Evolutionary conservation across 2,329 filamentous ascomycete genomes (phyloP).

Genomic region (Emmonsiellopsis sp.): DNA sequence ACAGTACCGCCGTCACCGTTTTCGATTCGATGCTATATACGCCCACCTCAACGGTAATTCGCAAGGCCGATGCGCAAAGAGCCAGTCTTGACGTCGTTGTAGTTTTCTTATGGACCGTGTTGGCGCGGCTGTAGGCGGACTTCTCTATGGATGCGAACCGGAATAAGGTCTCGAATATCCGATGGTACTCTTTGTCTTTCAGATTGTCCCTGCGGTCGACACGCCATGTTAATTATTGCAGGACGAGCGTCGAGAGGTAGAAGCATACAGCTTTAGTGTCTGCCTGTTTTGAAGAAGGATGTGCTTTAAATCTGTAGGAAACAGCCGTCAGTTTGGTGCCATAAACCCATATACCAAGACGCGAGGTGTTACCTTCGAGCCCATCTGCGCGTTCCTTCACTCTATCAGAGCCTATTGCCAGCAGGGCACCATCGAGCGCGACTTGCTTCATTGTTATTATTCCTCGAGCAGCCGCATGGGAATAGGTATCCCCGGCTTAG

Average conservation of each 20-base stretch:
- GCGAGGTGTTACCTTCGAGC: constrained; percentile 33
- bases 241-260: not conserved
- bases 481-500: not conserved
- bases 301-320: constrained; percentile 41
- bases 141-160: constrained; percentile 63
- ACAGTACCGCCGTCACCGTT: constrained; percentile 67
- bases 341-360: not conserved
- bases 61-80: constrained; percentile 61
- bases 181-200: constrained; percentile 69
- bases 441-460: constrained; percentile 32
- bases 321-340: constrained; percentile 10
- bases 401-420: constrained; percentile 34
- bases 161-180: constrained; percentile 74
- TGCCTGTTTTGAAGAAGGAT: constrained; percentile 47
- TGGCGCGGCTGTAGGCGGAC: constrained; percentile 49
- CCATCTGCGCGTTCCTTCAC: constrained; percentile 42
- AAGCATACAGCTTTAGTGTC: constrained; percentile 27
- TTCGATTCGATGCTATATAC: constrained; percentile 61
- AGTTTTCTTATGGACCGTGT: constrained; percentile 43
- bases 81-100: constrained; percentile 51
- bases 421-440: constrained; percentile 33
- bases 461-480: not conserved
- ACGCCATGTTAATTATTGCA: not conserved
- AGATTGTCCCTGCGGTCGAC: constrained; percentile 37
- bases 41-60: constrained; percentile 62